These are phyloP conservation scores for Debaryomycetaceae sp. DNA, from an alignment of 1,139 yeast species.

Conservation along the genomic window DNA sequence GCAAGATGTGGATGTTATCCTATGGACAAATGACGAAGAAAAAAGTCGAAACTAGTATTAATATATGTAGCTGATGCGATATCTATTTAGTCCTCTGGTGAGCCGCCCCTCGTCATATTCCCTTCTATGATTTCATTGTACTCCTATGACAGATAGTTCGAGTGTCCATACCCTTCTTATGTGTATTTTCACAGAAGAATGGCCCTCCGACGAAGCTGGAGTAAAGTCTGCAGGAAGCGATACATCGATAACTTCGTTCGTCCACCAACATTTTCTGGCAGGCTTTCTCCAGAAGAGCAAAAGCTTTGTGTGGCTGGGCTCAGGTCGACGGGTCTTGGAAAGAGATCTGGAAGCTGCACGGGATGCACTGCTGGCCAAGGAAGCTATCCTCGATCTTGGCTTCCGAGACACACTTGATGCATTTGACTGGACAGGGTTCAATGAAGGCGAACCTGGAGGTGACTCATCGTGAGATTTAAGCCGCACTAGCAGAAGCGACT, in stretches of 20 bases:
- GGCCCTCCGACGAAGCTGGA: constrained; percentile 13
- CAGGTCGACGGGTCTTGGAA: constrained; percentile 37
- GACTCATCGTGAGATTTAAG: constrained; percentile 39
- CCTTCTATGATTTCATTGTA: constrained; percentile 26
- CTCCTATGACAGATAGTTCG: constrained; percentile 63
- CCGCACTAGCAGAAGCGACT: constrained; percentile 79
- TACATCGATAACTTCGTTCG: constrained; percentile 58
- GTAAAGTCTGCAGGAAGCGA: constrained; percentile 35
- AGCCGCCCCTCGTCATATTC: background rate
- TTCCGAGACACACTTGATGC: constrained; percentile 32
- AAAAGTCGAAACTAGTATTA: too few species aligned
- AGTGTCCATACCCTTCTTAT: constrained; percentile 83
- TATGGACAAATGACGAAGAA: too few species aligned
- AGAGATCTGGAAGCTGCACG: constrained; percentile 55
- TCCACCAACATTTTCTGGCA: constrained; percentile 99
- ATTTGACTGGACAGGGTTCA: constrained; percentile 46
- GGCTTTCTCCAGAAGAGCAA: constrained; percentile 96
- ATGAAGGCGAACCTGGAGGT: constrained; percentile 47
- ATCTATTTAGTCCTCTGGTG: background rate
- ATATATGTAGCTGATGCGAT: background rate
- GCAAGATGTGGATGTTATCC: too few species aligned
- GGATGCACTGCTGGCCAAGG: constrained; percentile 39
- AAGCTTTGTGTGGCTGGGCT: constrained; percentile 58
- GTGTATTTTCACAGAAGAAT: constrained; percentile 51
- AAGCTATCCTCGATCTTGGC: constrained; percentile 47